Base-by-base conservation (phyloP, 2,329 filamentous ascomycete species). In the Zelopaecilomyces penicillatus region DNA sequence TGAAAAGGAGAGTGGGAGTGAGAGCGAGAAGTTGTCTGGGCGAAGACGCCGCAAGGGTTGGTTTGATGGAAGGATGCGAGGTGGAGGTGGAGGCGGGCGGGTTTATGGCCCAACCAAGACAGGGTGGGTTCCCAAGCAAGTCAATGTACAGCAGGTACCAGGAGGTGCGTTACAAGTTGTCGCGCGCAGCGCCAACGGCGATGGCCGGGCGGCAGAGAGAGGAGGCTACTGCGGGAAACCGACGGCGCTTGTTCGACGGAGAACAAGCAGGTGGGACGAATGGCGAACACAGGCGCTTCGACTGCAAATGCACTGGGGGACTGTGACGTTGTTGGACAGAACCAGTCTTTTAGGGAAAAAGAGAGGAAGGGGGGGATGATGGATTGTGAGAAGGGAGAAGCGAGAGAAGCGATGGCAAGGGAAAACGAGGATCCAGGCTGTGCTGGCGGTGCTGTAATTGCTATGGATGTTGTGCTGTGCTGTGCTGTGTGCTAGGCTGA, bases 11-110 rank as follows among this genome's bases (percentile, higher is more conserved):
- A 26, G 30, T 41, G 39, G 32, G 41, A 40, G 41, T 31, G 45
- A 34, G 31, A 39, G n/a, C 11, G 39, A 44, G 39, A 45, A 28
- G 30, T 41, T 12, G 37, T 11, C 30, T 38, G 30, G 38, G 44
- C 37, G 37, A 44, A 38, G 33, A 19, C 37, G 27, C 30, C 35
- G 43, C 30, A 40, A 32, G 30, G 31, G 30, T 43, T 30, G 30
- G 42, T 29, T 30, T 26, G 30, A 30, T 36, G 32, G 44, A 30
- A 39, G 30, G 41, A 44, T 37, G 45, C 39, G 44, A 38, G 36
- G 35, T 37, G 45, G 42, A 41, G 19, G 19, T 29, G 32, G 34
- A 43, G 31, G 44, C 33, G 37, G 44, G 19, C 19, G 19, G 19
- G 19, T 19, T 19, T 19, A 19, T 19, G 19, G 19, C 19, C 19